These are phyloP conservation scores for Cladosporium phlei DNA, from an alignment of 2,329 filamentous ascomycete species.

Conservation along the genomic window DNA sequence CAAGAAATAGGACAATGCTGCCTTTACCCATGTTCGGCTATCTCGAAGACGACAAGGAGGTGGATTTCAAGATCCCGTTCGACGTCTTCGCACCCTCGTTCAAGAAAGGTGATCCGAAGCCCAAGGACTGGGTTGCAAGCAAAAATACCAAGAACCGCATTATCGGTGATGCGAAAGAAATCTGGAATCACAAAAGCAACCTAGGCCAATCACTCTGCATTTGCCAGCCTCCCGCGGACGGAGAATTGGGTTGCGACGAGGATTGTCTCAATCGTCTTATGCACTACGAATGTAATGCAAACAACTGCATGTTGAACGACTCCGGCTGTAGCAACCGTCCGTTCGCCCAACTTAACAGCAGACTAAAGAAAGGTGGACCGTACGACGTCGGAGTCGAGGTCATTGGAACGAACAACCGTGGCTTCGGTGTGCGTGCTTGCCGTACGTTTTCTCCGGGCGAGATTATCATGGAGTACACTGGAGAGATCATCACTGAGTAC, in stretches of 20 bases:
- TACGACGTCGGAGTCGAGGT: slow-evolving; percentile 94
- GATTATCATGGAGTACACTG: slow-evolving; percentile 97
- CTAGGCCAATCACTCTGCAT: slow-evolving; percentile 53
- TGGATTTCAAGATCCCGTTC: slow-evolving; percentile 81
- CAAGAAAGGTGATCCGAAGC: slow-evolving; percentile 70
- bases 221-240: slow-evolving; percentile 52
- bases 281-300: slow-evolving; percentile 92
- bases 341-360: slow-evolving; percentile 72
- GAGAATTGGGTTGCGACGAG: slow-evolving; percentile 71
- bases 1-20: slow-evolving; percentile 52
- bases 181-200: slow-evolving; percentile 28
- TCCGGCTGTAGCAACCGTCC: slow-evolving; percentile 76
- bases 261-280: slow-evolving; percentile 92
- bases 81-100: slow-evolving; percentile 85
- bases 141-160: slow-evolving; percentile 84
- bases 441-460: slow-evolving; percentile 81
- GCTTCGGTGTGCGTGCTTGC: slow-evolving; percentile 87
- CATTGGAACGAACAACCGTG: slow-evolving; percentile 80
- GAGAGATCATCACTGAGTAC: slow-evolving; percentile 91
- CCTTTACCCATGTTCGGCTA: slow-evolving; percentile 34
- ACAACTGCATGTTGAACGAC: slow-evolving; percentile 77
- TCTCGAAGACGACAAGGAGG: slow-evolving; percentile 55
- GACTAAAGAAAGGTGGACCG: slow-evolving; percentile 70
- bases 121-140: slow-evolving; percentile 78
- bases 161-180: slow-evolving; percentile 38